These are phyloP conservation scores for Saccharum spontaneum DNA, from an alignment of 176 grass and related monocot species.

Conservation along the genomic window DNA sequence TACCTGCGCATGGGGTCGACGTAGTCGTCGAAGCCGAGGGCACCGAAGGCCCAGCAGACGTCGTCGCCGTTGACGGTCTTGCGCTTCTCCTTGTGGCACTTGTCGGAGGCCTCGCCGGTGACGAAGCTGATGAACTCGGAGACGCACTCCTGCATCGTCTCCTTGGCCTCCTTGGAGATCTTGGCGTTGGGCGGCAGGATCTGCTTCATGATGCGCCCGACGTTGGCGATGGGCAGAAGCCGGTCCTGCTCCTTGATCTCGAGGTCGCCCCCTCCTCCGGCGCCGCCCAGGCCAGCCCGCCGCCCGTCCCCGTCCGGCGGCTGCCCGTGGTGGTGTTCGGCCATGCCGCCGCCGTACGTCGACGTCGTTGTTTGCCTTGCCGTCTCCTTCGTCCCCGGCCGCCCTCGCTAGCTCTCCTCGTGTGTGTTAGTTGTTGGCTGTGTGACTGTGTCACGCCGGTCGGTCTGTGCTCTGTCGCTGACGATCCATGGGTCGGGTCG, in stretches of 20 bases:
- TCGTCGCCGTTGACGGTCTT: constrained; percentile 95
- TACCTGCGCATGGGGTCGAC: constrained; percentile 79
- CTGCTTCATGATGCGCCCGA: constrained; percentile 86
- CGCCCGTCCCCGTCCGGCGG: background rate
- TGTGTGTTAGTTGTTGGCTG: background rate
- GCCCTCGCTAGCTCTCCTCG: background rate
- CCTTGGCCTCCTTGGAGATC: constrained; percentile 90
- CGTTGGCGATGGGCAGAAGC: constrained; percentile 84
- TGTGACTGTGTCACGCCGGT: background rate
- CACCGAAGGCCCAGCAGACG: constrained; percentile 75
- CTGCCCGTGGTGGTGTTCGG: constrained; percentile 31
- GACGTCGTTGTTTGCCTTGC: background rate
- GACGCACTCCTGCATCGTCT: constrained; percentile 91
- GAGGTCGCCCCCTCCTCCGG: background rate
- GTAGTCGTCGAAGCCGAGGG: constrained; percentile 81
- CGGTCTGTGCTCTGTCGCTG: background rate
- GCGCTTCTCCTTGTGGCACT: constrained; percentile 85
- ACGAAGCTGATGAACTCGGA: constrained; percentile 95
- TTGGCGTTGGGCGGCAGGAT: constrained; percentile 83
- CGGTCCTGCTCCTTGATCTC: constrained; percentile 84
- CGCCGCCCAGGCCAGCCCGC: background rate
- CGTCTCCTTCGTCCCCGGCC: background rate
- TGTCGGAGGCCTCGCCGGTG: constrained; percentile 83
- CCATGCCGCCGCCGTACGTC: constrained; percentile 18
- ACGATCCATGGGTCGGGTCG: background rate